phyloP scores from a whole-genome alignment of 2,329 filamentous ascomycete genomes.

The Fusarium sp. region DNA sequence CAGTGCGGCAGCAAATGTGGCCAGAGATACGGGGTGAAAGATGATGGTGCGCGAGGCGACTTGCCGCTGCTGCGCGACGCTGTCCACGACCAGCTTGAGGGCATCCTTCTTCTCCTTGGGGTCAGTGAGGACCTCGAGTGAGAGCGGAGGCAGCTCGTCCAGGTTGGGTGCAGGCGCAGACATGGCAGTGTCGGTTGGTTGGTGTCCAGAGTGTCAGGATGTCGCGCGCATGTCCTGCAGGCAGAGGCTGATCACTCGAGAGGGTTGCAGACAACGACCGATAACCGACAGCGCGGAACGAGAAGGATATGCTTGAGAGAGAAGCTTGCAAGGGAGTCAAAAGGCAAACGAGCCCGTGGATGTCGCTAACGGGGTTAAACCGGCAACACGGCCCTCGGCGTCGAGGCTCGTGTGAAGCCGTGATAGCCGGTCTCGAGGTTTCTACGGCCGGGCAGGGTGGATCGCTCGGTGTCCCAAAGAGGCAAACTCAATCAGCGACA shows the following conservation, averaged over 20 bases:
- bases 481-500: conserved; percentile 39
- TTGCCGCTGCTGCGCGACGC: conserved; percentile 86
- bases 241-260: neutral
- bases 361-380: conserved; percentile 29
- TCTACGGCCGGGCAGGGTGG: neutral
- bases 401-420: conserved; percentile 31
- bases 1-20: conserved; percentile 59
- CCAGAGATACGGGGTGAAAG: conserved; percentile 70
- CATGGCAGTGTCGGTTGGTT: conserved; percentile 15
- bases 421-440: conserved; percentile 35
- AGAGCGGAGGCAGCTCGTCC: conserved; percentile 70
- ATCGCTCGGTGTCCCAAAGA: conserved; percentile 41
- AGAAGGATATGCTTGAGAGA: neutral
- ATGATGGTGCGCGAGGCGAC: conserved; percentile 75
- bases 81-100: conserved; percentile 83
- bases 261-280: neutral
- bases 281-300: neutral
- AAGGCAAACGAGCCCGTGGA: neutral
- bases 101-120: conserved; percentile 76
- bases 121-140: conserved; percentile 68
- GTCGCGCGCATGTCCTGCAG: conserved; percentile 5
- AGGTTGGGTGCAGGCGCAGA: conserved; percentile 12
- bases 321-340: neutral
- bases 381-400: conserved; percentile 21
- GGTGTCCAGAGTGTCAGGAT: neutral